Evolutionary conservation across 768 basidiomycete genomes (phyloP), one percentile per base, ranked within the genome.

Genomic region (Amanita inopinata): DNA sequence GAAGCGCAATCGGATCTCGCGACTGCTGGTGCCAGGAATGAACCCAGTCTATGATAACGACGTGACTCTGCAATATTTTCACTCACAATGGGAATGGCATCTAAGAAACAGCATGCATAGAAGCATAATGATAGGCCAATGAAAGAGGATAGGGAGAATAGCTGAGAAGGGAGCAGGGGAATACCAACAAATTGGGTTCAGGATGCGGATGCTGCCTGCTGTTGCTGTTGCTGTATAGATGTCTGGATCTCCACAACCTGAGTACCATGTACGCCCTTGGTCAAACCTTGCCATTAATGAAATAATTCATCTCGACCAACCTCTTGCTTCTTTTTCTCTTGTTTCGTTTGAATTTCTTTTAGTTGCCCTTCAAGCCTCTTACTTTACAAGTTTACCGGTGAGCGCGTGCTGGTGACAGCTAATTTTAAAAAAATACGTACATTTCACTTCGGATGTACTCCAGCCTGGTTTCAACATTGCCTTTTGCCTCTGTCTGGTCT

Each of bases 401-500:
- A n/a, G 18, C 18, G 43, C 12, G 19, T 19, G 4, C n/a, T 2
- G 23, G 25, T 44, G 35, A 23, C 33, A 35, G 20, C 1, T 10
- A 8, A 15, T 5, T 5, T 24, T 2, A 11, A 10, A 33, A 11
- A 6, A 2, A 34, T 10, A 63, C 82, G 45, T 43, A 94, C 93
- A 93, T 90, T 61, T 97, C 92, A 43, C 78, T 64, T 33, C 64
- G 70, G 54, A 97, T 98, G 63, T 89, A 93, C 45, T 87, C 86
- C 24, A 98, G 63, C 6, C 94, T 80, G 36, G 85, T 94, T 52
- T 90, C 79, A 17, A 98, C 87, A 54, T 89, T 96, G 49, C 62
- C 66, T 58, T 84, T 85, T 23, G 92, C 94, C 51, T 96, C 94
- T 4, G 62, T 62, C 54, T 83, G 80, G 51, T 96, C 92, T 62